Evolutionary conservation across 352 stramenopile genomes (phyloP).

Genomic region (Phytophthora macrochlamydospora): DNA sequence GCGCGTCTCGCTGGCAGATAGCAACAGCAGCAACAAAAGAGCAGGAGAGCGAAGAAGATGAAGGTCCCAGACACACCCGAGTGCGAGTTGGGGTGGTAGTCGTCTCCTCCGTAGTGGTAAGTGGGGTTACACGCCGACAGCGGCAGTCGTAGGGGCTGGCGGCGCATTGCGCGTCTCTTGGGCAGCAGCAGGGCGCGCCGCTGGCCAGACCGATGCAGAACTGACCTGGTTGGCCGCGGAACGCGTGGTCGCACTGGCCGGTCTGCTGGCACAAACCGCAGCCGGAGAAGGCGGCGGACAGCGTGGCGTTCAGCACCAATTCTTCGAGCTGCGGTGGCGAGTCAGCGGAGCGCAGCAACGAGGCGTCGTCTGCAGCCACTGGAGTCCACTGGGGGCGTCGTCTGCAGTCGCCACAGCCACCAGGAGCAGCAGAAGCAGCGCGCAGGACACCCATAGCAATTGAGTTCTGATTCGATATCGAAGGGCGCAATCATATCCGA

Average conservation of each 20-base stretch:
- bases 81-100: conserved; percentile 39
- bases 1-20: conserved; percentile 37
- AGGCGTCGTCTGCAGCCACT: neutral
- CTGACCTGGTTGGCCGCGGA: conserved; percentile 57
- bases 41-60: conserved; percentile 48
- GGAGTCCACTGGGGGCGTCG: conserved; percentile 1
- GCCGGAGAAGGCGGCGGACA: conserved; percentile 58
- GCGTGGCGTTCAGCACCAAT: conserved; percentile 36
- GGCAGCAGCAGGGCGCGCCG: conserved; percentile 68
- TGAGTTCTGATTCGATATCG: neutral
- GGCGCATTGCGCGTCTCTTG: conserved; percentile 58
- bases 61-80: conserved; percentile 37
- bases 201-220: conserved; percentile 68
- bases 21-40: conserved; percentile 68
- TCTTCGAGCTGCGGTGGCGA: conserved; percentile 19
- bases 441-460: conserved; percentile 3
- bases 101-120: conserved; percentile 23
- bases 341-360: conserved; percentile 13
- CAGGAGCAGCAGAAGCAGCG: conserved; percentile 20
- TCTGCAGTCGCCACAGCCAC: conserved; percentile 7
- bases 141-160: conserved; percentile 65
- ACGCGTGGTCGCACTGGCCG: conserved; percentile 66
- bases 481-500: too few species aligned
- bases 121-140: conserved; percentile 37
- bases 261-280: conserved; percentile 68